Conservation (phyloP, 148 eudicot species). For the Amaranthus hypochondriacus region DNA sequence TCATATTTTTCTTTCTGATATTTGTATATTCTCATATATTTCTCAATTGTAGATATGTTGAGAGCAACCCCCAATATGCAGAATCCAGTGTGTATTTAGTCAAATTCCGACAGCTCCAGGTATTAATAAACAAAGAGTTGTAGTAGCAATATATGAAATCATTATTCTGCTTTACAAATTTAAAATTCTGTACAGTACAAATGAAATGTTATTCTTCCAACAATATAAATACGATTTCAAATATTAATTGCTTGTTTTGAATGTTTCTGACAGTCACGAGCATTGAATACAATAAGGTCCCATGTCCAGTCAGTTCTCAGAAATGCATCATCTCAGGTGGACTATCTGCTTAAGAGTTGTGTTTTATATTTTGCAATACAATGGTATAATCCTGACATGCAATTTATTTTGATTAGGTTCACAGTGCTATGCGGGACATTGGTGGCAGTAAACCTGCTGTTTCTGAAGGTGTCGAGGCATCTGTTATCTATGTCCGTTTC, state of each 20-base stretch:
- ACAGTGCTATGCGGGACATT: constrained; percentile 62
- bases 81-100: constrained; percentile 95
- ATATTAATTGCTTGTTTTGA: constrained; percentile 6
- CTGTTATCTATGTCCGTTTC: constrained; percentile 89
- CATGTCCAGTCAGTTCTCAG: constrained; percentile 81
- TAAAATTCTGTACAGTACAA: neutral
- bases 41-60: constrained; percentile 63
- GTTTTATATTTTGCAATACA: constrained; percentile 8
- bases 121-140: constrained; percentile 19
- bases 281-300: constrained; percentile 83
- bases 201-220: neutral
- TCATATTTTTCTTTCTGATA: neutral
- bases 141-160: neutral
- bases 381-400: constrained; percentile 5
- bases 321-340: constrained; percentile 87
- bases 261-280: constrained; percentile 75
- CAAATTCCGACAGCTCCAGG: constrained; percentile 99
- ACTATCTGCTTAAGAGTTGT: constrained; percentile 2
- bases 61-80: constrained; percentile 97
- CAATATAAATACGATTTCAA: neutral
- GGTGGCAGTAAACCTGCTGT: constrained; percentile 60
- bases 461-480: constrained; percentile 95
- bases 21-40: constrained; percentile 3
- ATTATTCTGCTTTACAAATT: neutral
- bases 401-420: constrained; percentile 47